A percentile compares a stretch with the other conserved stretches of the same genome.
These are phyloP conservation scores for Vicia sativa DNA, from an alignment of 306 rosid species.

Conservation along the genomic window DNA sequence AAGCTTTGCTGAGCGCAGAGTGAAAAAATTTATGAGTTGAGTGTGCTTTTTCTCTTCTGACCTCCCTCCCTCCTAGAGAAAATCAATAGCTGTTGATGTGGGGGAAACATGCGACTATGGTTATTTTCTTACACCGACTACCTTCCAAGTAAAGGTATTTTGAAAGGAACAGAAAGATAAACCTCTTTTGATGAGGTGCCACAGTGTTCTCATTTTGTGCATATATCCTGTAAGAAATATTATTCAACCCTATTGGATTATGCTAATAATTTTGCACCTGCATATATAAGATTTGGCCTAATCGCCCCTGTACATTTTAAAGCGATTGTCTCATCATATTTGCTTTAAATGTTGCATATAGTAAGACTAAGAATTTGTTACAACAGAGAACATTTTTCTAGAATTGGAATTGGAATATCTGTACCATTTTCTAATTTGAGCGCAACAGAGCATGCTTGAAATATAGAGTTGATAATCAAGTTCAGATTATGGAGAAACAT, in stretches of 20 bases:
- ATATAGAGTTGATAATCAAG: not conserved
- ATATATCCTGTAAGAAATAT: slow-evolving; percentile 4
- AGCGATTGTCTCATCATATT: not conserved
- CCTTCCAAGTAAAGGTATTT: slow-evolving; percentile 2
- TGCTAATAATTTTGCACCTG: slow-evolving; percentile 19
- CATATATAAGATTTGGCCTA: slow-evolving; percentile 11
- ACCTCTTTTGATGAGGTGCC: slow-evolving; percentile 19
- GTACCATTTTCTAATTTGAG: not conserved
- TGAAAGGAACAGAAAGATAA: slow-evolving; percentile 5
- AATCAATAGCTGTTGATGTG: slow-evolving; percentile 20
- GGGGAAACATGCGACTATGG: not conserved
- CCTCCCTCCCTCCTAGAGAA: slow-evolving; percentile 15
- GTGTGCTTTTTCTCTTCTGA: not conserved
- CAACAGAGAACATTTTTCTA: slow-evolving; percentile 1
- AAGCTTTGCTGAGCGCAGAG: slow-evolving; percentile 60
- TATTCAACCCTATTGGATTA: not conserved
- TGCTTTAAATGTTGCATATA: slow-evolving; percentile 5
- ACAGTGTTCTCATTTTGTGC: slow-evolving; percentile 31
- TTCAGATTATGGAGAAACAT: not conserved
- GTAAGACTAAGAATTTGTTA: not conserved
- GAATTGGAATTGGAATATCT: not conserved
- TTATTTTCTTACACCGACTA: slow-evolving; percentile 2
- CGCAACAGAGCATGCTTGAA: not conserved
- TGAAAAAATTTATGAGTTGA: slow-evolving; percentile 62
- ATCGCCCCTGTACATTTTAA: slow-evolving; percentile 20